Conservation (phyloP, 2,329 filamentous ascomycete genomes). For the Herpotrichia juniperi region DNA sequence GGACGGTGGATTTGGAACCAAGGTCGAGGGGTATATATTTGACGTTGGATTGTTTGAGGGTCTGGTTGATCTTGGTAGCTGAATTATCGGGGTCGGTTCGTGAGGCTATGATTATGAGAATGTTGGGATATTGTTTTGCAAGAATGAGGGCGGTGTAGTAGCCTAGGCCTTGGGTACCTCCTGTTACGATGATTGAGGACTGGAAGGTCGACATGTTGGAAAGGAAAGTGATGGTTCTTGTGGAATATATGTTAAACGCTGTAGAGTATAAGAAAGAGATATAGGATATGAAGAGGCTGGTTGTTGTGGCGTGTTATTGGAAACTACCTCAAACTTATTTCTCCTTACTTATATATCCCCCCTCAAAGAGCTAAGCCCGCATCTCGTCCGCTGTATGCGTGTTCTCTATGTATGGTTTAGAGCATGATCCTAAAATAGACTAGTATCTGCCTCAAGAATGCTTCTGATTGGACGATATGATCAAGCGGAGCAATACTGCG, state of each 20-base stretch:
- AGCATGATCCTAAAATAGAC: neutral
- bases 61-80: constrained; percentile 52
- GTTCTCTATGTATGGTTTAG: neutral
- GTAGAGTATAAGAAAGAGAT: neutral
- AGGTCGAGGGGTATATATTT: constrained; percentile 54
- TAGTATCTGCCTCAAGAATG: neutral
- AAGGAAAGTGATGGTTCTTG: neutral
- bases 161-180: constrained; percentile 33
- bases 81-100: constrained; percentile 51
- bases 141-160: constrained; percentile 21
- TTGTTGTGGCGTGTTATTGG: too few species aligned
- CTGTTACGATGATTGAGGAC: constrained; percentile 35
- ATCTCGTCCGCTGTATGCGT: too few species aligned
- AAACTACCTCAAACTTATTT: too few species aligned
- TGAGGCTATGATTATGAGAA: constrained; percentile 25
- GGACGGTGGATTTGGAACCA: constrained; percentile 46
- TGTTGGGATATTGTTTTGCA: constrained; percentile 20
- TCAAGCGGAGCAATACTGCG: neutral
- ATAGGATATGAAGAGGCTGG: neutral
- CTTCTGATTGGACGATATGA: neutral
- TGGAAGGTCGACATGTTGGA: constrained; percentile 42
- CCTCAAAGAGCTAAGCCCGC: too few species aligned
- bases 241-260: neutral
- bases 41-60: constrained; percentile 48
- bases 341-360: too few species aligned